Conservation (phyloP, 768 basidiomycete genomes). For the Coprinopsis cinerea region DNA sequence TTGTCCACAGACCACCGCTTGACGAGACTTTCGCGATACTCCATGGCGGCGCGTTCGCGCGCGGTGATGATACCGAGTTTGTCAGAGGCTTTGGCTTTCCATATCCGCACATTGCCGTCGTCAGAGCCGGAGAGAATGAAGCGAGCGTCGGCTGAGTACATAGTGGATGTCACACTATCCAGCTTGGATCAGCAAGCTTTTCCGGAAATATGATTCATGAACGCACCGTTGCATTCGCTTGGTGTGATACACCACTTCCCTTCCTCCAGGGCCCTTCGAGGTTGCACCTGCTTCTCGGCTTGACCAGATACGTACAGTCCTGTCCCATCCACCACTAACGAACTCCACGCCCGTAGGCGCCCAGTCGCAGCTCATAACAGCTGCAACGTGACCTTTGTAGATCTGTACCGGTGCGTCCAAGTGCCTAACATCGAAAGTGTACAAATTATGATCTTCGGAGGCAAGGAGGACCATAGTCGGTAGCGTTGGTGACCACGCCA, state of each 20-base stretch:
- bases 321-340: slow-evolving; percentile 95
- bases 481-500: slow-evolving; percentile 95
- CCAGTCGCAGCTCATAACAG: slow-evolving; percentile 98
- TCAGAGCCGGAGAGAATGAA: slow-evolving; percentile 91
- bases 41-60: slow-evolving; percentile 84
- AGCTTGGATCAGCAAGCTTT: too few relatives aligned
- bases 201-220: too few relatives aligned
- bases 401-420: slow-evolving; percentile 80
- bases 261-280: slow-evolving; percentile 37
- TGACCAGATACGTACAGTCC: slow-evolving; percentile 85
- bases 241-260: slow-evolving; percentile 90
- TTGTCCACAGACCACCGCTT: slow-evolving; percentile 84
- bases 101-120: slow-evolving; percentile 90
- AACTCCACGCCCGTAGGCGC: slow-evolving; percentile 93
- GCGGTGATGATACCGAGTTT: slow-evolving; percentile 89
- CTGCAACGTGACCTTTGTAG: slow-evolving; percentile 95
- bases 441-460: slow-evolving; percentile 98
- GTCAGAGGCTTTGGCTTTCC: slow-evolving; percentile 92
- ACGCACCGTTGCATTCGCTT: slow-evolving; percentile 95
- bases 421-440: slow-evolving; percentile 93
- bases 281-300: slow-evolving; percentile 14
- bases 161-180: slow-evolving; percentile 84
- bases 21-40: slow-evolving; percentile 85
- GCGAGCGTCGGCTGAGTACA: slow-evolving; percentile 86
- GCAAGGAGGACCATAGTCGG: slow-evolving; percentile 88